These are phyloP conservation scores for Dictyostelium citrinum DNA, from an alignment of 78 protist species.

Conservation along the genomic window DNA sequence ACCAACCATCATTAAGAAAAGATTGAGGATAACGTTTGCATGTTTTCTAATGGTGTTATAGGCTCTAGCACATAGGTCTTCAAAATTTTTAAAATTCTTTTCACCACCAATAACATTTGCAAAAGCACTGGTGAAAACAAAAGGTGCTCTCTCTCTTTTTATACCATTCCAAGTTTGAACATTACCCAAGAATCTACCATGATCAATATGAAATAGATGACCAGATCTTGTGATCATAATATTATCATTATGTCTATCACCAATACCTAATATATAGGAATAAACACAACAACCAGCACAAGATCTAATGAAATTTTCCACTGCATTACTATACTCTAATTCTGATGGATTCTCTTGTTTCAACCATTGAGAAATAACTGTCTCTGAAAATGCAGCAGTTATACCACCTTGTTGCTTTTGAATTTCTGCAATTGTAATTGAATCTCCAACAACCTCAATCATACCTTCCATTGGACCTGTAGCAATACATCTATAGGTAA, in stretches of 20 bases:
- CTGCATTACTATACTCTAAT: conserved; percentile 42
- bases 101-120: conserved; percentile 85
- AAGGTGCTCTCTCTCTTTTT: conserved; percentile 96
- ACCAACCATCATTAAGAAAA: conserved; percentile 94
- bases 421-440: conserved; percentile 85
- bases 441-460: conserved; percentile 86
- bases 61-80: conserved; percentile 86
- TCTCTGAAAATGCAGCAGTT: conserved; percentile 84
- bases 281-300: conserved; percentile 95
- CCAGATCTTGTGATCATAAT: conserved; percentile 81
- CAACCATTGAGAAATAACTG: conserved; percentile 82
- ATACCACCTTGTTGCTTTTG: conserved; percentile 85
- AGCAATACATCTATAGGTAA: conserved; percentile 78
- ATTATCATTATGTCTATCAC: conserved; percentile 94
- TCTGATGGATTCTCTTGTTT: conserved; percentile 56
- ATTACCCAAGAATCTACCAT: conserved; percentile 94
- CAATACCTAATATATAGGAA: conserved; percentile 91
- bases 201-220: conserved; percentile 94
- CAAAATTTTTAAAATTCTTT: conserved; percentile 70
- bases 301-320: conserved; percentile 76
- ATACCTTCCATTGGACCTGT: conserved; percentile 84
- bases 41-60: conserved; percentile 87
- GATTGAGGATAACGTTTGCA: conserved; percentile 84
- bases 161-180: conserved; percentile 77
- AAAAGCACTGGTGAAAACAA: conserved; percentile 85